These are phyloP conservation scores for Aspergillus brasiliensis DNA, from an alignment of 2,329 filamentous ascomycete genomes.

Conservation along the genomic window DNA sequence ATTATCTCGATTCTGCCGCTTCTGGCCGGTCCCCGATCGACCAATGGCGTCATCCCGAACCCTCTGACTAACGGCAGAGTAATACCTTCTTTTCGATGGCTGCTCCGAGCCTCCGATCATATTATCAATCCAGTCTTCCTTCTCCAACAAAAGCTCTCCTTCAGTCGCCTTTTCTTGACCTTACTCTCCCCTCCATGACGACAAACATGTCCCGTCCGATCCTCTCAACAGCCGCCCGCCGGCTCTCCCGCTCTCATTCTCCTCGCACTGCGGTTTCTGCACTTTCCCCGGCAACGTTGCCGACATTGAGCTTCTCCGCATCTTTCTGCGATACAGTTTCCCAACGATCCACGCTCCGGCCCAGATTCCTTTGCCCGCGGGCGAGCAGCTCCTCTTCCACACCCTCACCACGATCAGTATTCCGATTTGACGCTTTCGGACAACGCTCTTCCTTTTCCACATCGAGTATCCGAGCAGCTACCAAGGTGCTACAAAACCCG, in stretches of 20 bases:
- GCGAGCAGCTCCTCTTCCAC: too few relatives aligned
- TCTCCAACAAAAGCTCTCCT: slow-evolving; percentile 2
- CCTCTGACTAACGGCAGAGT: slow-evolving; percentile 30
- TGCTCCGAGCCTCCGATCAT: slow-evolving; percentile 21
- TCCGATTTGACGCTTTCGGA: slow-evolving; percentile 9
- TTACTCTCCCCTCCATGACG: background rate
- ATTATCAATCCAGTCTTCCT: slow-evolving; percentile 21
- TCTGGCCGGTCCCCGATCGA: slow-evolving; percentile 21
- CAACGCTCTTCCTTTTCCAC: slow-evolving; percentile 38
- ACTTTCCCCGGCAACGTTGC: slow-evolving; percentile 25
- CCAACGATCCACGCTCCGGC: slow-evolving; percentile 17
- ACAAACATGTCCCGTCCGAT: slow-evolving; percentile 34
- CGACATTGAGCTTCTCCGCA: slow-evolving; percentile 32
- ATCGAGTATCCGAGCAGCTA: slow-evolving; percentile 36
- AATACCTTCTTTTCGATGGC: slow-evolving; percentile 11
- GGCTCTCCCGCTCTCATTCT: slow-evolving; percentile 24
- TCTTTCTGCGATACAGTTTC: slow-evolving; percentile 27
- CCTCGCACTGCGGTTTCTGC: slow-evolving; percentile 15
- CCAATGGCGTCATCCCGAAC: slow-evolving; percentile 33
- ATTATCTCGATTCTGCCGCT: slow-evolving; percentile 30
- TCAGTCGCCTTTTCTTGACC: background rate
- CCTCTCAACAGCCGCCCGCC: slow-evolving; percentile 28
- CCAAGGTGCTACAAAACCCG: slow-evolving; percentile 64
- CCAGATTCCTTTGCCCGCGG: background rate
- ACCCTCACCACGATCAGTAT: background rate